A percentile compares a stretch with the other conserved stretches of the same genome.
Evolutionary conservation across 2,329 filamentous ascomycete genomes (phyloP).

Genomic region (Xylariaceae sp.): DNA sequence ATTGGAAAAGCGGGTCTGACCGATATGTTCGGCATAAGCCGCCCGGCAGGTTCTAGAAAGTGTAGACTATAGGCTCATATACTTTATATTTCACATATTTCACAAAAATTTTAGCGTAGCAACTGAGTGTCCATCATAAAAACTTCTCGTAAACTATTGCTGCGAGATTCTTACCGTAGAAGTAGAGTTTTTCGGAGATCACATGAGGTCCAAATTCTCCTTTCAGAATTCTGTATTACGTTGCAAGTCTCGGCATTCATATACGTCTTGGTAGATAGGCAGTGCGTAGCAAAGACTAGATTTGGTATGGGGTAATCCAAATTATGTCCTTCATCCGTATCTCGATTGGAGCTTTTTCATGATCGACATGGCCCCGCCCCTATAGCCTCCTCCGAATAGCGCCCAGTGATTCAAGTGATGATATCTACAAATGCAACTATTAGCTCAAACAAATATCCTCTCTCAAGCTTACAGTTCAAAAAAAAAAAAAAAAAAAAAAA

Average conservation of each 20-base stretch:
- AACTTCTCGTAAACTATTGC: too few relatives aligned
- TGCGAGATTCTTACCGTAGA: too few relatives aligned
- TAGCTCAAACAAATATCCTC: slow-evolving; percentile 1
- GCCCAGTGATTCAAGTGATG: slow-evolving; percentile 90
- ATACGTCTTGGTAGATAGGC: not conserved
- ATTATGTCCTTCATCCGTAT: slow-evolving; percentile 58
- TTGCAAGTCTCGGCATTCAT: too few relatives aligned
- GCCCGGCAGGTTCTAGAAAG: too few relatives aligned
- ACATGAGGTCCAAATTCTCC: too few relatives aligned
- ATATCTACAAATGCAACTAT: slow-evolving; percentile 59
- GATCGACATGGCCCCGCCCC: slow-evolving; percentile 75
- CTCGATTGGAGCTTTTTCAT: slow-evolving; percentile 77
- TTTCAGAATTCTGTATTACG: too few relatives aligned
- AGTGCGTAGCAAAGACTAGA: not conserved
- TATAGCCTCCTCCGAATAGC: slow-evolving; percentile 83
- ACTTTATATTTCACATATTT: too few relatives aligned
- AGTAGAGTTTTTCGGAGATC: too few relatives aligned
- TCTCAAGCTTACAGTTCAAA: not conserved
- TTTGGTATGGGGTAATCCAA: not conserved
- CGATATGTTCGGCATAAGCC: not conserved
- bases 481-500: too few relatives aligned
- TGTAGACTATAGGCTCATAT: too few relatives aligned
- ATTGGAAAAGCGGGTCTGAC: slow-evolving; percentile 20
- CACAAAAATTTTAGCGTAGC: too few relatives aligned
- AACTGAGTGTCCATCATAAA: too few relatives aligned